These are phyloP conservation scores for Inosperma sp. DNA, from an alignment of 768 basidiomycete species.

Conservation along the genomic window DNA sequence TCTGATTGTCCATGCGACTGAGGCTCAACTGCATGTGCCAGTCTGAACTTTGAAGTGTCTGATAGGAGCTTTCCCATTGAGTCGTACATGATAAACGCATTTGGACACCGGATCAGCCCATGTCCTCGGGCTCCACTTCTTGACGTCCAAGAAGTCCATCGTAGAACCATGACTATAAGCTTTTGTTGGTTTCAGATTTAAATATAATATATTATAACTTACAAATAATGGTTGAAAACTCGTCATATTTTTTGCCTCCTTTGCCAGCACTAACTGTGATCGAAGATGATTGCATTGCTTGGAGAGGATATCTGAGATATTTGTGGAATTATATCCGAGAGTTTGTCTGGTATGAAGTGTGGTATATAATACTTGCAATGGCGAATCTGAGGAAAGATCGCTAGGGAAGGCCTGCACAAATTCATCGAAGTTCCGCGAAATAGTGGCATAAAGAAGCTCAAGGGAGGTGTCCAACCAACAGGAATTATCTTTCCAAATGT, in stretches of 20 bases:
- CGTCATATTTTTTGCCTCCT: background rate
- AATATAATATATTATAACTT: too few species aligned
- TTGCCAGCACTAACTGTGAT: background rate
- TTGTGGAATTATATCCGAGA: background rate
- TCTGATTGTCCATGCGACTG: too few species aligned
- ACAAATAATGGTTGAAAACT: background rate
- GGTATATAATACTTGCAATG: background rate
- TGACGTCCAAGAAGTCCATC: too few species aligned
- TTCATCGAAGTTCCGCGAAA: background rate
- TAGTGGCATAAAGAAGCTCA: constrained; percentile 13
- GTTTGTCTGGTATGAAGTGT: background rate
- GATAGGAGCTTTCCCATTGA: too few species aligned
- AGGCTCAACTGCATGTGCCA: too few species aligned
- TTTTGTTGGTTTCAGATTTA: too few species aligned
- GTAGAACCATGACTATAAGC: too few species aligned
- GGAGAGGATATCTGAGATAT: background rate
- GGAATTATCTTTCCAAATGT: constrained; percentile 14
- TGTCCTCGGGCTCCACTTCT: too few species aligned
- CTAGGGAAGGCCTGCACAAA: background rate
- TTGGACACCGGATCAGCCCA: too few species aligned
- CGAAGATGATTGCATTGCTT: background rate
- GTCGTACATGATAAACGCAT: too few species aligned
- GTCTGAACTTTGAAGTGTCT: too few species aligned
- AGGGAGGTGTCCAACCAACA: constrained; percentile 21
- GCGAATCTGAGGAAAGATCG: background rate